Evolutionary conservation across 1,284 basidiomycete genomes (phyloP).

Genomic region (Waitea zeae): DNA sequence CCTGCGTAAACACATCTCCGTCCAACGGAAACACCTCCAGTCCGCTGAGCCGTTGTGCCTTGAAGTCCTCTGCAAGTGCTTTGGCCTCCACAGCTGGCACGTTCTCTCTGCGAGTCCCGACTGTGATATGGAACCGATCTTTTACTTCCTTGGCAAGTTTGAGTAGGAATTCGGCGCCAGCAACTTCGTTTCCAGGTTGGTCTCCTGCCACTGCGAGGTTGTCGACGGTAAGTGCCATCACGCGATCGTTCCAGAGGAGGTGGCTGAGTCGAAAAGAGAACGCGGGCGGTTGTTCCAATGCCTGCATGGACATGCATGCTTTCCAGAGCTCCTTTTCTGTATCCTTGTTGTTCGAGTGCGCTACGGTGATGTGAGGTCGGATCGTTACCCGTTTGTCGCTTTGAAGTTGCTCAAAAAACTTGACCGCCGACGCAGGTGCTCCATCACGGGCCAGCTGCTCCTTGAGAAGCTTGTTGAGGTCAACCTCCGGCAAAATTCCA

Average conservation of each 20-base stretch:
- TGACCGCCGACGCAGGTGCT: constrained; percentile 13
- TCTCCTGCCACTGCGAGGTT: constrained; percentile 25
- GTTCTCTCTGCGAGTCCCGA: constrained; percentile 48
- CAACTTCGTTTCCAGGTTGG: constrained; percentile 16
- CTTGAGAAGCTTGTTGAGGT: constrained; percentile 22
- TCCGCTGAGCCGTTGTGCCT: constrained; percentile 17
- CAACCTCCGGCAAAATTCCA: constrained; percentile 58
- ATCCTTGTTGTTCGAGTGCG: constrained; percentile 49
- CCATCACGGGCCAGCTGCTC: constrained; percentile 14
- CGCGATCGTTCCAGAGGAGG: constrained; percentile 61
- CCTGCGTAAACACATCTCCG: constrained; percentile 18
- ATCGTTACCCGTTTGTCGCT: constrained; percentile 29
- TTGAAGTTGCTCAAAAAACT: constrained; percentile 35
- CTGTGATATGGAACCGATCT: constrained; percentile 67
- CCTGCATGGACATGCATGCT: constrained; percentile 32
- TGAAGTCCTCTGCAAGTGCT: constrained; percentile 41
- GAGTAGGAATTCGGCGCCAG: constrained; percentile 28
- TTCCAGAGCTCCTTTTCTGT: constrained; percentile 45
- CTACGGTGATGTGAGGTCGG: constrained; percentile 77
- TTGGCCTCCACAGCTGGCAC: constrained; percentile 62
- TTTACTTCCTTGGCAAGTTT: constrained; percentile 29
- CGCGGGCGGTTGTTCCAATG: constrained; percentile 23
- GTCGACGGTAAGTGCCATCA: constrained; percentile 65
- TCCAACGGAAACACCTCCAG: constrained; percentile 17
- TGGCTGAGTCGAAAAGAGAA: constrained; percentile 48